These are phyloP conservation scores for Madurella mycetomatis DNA, from an alignment of 2,329 filamentous ascomycete genomes.

Conservation along the genomic window DNA sequence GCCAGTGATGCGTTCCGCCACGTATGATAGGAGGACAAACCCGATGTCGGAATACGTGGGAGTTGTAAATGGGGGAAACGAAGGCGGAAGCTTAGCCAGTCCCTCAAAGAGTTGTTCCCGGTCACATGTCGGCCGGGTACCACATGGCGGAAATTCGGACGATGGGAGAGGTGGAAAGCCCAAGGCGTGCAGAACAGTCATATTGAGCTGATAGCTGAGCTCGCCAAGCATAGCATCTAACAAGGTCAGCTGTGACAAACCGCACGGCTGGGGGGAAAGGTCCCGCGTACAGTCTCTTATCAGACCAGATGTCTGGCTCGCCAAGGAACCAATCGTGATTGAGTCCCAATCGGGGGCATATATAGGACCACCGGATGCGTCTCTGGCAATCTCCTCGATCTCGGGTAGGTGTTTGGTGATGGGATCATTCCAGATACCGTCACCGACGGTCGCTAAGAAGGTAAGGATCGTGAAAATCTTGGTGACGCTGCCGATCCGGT, in stretches of 20 bases:
- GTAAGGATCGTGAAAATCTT: conserved; percentile 36
- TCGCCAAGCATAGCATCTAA: conserved; percentile 27
- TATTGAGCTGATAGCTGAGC: conserved; percentile 20
- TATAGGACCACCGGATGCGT: conserved; percentile 6
- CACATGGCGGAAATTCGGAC: conserved; percentile 31
- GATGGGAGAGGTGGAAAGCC: conserved; percentile 29
- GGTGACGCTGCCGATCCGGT: conserved; percentile 36
- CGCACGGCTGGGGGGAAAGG: neutral
- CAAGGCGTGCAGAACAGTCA: conserved; percentile 20
- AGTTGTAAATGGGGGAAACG: conserved; percentile 32
- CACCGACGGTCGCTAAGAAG: conserved; percentile 33
- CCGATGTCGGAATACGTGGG: conserved; percentile 38
- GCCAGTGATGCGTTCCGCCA: conserved; percentile 34
- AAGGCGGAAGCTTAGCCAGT: conserved; percentile 26
- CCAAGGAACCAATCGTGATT: conserved; percentile 21
- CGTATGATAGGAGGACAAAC: conserved; percentile 35
- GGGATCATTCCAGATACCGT: conserved; percentile 35
- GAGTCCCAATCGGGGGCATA: conserved; percentile 22
- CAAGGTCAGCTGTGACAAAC: neutral
- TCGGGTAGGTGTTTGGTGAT: conserved; percentile 38
- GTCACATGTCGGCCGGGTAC: conserved; percentile 29
- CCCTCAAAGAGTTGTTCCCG: conserved; percentile 21
- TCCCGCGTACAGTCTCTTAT: conserved; percentile 31
- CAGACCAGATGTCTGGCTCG: conserved; percentile 30
- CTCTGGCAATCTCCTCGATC: conserved; percentile 27